Evolutionary conservation across 2,329 filamentous ascomycete species (phyloP).

Genomic region (Truncatella angustata): DNA sequence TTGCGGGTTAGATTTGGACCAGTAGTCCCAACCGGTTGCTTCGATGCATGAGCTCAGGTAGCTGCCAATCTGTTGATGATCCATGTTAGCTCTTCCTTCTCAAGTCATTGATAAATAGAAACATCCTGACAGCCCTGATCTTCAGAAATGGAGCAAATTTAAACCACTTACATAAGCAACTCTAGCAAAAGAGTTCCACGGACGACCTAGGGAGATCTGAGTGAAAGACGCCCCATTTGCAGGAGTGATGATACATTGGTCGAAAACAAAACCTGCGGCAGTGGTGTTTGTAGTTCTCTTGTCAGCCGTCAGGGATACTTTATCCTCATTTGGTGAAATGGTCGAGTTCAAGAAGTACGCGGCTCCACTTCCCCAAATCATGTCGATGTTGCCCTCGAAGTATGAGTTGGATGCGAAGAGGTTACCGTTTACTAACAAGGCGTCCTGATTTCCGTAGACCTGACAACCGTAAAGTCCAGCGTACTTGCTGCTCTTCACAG

Average conservation of each 20-base stretch:
- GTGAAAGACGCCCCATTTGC: constrained; percentile 37
- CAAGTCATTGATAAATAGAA: no score
- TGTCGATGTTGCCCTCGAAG: constrained; percentile 39
- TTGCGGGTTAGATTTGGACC: constrained; percentile 44
- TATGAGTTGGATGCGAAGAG: constrained; percentile 39
- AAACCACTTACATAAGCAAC: no score
- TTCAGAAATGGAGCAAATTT: no score
- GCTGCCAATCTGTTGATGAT: no score
- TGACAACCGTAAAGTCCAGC: constrained; percentile 45
- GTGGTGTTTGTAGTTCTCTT: constrained; percentile 38
- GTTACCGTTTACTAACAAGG: constrained; percentile 40
- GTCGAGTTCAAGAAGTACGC: constrained; percentile 40
- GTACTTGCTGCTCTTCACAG: constrained; percentile 37
- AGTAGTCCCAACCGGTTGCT: constrained; percentile 54
- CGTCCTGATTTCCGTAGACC: constrained; percentile 48
- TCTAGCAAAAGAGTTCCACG: constrained; percentile 44
- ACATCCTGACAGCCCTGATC: no score
- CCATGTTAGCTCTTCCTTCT: no score
- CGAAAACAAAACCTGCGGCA: constrained; percentile 39
- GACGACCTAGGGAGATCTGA: constrained; percentile 46
- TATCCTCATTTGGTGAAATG: constrained; percentile 29
- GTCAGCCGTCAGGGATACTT: constrained; percentile 29
- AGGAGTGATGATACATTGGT: constrained; percentile 40
- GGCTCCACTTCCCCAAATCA: constrained; percentile 40
- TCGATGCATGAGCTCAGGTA: constrained; percentile 56